phyloP scores from a whole-genome alignment of 805 yeast species.

The Barnettozyma populi region DNA sequence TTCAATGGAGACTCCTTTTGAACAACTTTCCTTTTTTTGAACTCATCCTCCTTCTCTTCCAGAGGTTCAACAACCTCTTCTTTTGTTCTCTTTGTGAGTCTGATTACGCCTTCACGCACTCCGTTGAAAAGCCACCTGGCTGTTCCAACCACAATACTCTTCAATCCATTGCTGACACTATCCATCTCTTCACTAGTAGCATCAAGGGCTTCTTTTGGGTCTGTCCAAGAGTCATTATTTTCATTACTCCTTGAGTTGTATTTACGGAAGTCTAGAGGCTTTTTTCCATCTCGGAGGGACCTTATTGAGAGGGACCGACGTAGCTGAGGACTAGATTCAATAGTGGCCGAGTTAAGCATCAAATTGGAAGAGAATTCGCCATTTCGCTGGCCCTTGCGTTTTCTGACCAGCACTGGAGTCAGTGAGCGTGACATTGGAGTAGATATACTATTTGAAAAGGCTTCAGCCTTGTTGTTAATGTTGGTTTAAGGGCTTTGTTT shows the following conservation, averaged over 20 bases:
- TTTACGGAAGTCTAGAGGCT: neutral
- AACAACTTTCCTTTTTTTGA: conserved; percentile 12
- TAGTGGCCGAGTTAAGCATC: conserved; percentile 5
- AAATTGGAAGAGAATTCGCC: neutral
- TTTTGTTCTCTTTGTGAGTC: neutral
- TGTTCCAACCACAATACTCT: conserved; percentile 3
- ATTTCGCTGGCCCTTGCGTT: conserved; percentile 10
- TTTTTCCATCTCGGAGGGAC: neutral
- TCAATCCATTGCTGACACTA: neutral
- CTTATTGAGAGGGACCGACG: conserved; percentile 2
- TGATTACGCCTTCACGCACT: neutral
- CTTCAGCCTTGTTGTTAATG: neutral
- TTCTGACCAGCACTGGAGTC: conserved; percentile 11
- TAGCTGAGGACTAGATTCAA: conserved; percentile 6
- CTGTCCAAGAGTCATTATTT: neutral
- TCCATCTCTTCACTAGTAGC: conserved; percentile 17
- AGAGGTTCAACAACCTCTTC: neutral
- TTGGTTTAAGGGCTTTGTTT: neutral
- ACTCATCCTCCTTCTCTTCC: conserved; percentile 5
- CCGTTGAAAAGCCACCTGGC: conserved; percentile 2
- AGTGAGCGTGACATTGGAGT: conserved; percentile 5
- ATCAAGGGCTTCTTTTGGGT: conserved; percentile 7
- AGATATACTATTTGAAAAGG: neutral
- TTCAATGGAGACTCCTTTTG: conserved; percentile 6
- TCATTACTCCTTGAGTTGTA: neutral